These are phyloP conservation scores for Nakaseomyces glabratus DNA, from an alignment of 1,139 yeast genomes.

Conservation along the genomic window DNA sequence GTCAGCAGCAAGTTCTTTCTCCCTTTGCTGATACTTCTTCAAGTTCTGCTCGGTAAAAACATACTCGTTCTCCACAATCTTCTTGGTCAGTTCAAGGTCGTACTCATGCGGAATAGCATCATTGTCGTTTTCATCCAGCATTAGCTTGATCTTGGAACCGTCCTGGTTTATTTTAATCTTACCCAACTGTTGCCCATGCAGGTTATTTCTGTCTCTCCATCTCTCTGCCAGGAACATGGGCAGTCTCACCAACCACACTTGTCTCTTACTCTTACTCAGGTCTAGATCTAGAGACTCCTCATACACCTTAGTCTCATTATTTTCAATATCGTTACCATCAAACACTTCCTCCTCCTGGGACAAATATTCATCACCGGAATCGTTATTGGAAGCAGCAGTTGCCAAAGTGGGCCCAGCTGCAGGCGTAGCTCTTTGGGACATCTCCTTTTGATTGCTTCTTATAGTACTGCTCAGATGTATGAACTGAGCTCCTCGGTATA, in stretches of 20 bases:
- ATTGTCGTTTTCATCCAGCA: conserved; percentile 42
- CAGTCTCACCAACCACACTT: conserved; percentile 85
- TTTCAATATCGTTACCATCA: conserved; percentile 36
- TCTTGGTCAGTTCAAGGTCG: conserved; percentile 67
- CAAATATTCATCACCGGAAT: conserved; percentile 33
- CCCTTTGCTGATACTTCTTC: conserved; percentile 54
- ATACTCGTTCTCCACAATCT: conserved; percentile 72
- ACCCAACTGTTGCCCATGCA: conserved; percentile 73
- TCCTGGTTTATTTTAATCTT: conserved; percentile 55
- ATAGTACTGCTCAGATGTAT: too few species aligned
- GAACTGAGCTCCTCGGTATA: conserved; percentile 2
- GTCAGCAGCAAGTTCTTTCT: conserved; percentile 34
- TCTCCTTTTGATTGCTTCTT: too few species aligned
- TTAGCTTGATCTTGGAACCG: conserved; percentile 50
- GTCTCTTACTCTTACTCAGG: conserved; percentile 44
- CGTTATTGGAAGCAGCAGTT: conserved; percentile 9
- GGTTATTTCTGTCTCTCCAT: conserved; percentile 59
- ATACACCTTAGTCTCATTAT: conserved; percentile 31
- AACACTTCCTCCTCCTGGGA: conserved; percentile 36
- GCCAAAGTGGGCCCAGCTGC: conserved; percentile 5
- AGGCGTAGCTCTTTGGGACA: conserved; percentile 8
- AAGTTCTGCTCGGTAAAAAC: conserved; percentile 87
- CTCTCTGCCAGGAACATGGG: conserved; percentile 79
- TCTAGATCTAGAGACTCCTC: conserved; percentile 60
- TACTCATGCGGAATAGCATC: conserved; percentile 71